Base-by-base conservation (phyloP, 2,329 filamentous ascomycete species). In the Cephalotrichum gorgonifer region DNA sequence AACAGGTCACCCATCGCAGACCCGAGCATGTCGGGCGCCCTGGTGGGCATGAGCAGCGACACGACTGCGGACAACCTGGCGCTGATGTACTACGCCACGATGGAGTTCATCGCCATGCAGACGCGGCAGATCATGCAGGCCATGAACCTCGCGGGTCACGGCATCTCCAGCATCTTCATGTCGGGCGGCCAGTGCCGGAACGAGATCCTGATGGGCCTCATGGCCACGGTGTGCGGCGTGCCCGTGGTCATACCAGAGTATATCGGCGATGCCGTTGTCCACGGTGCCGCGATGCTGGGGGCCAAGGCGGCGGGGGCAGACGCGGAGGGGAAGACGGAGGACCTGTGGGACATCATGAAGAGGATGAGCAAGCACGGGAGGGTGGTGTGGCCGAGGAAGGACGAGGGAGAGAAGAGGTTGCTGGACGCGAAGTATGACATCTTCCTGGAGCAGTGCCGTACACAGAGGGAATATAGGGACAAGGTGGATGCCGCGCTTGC, bases 81-180 rank as follows among this genome's bases (percentile, higher is more conserved):
- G 1, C 71, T 96, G 22, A 84, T 90, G 70, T 98, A 98, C 71
- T 97, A 96, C 62, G 88, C 81, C 23, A 94, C 91, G 3, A 88
- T 98, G 80, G 93, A 98, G 70, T 97, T 97, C 68, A 97, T 98
- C 59, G 90, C 93, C 27, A 79, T 97, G 65, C 93, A 98, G 68
- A 98, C 93, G 1, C 83, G 87, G 51, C 93, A 98, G 66, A 98
- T 98, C 59, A 78, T 98, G 54, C 85, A 94, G 60, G 79, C 85
- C 31, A 96, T 98, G 90, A 98, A 97, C 73, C 73, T 78, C 43
- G 75, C 88, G 2, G 93, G 93, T 9, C 93, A 98, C 69, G 73
- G 78, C 56, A 90, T 98, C 64, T 82, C 77, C 45, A 91, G 85
- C 54, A 95, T 98, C 67, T 98, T 97, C 79, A 97, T 98, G 93